These are phyloP conservation scores for Phalaenopsis equestris DNA, from an alignment of 106 monocot genomes.

Conservation along the genomic window DNA sequence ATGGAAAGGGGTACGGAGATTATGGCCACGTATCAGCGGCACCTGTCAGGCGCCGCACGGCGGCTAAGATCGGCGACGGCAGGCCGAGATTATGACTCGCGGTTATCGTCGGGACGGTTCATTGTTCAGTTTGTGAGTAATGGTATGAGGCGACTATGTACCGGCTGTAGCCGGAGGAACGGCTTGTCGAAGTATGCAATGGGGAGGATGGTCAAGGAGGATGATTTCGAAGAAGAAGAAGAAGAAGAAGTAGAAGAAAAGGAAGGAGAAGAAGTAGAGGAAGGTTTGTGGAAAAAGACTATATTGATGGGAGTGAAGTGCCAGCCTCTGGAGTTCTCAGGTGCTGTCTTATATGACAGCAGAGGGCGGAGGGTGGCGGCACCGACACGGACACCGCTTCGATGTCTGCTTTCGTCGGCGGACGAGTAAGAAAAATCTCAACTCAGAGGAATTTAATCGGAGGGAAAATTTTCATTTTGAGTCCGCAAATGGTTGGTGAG, in stretches of 20 bases:
- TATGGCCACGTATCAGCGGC: background rate
- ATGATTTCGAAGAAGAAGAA: background rate
- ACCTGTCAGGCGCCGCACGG: background rate
- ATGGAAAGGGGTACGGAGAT: background rate
- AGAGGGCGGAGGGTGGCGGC: background rate
- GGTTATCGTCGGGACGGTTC: background rate
- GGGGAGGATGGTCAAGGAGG: background rate
- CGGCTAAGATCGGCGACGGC: background rate
- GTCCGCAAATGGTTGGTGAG: too few relatives aligned
- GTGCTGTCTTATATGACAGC: conserved; percentile 5
- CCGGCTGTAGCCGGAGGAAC: background rate
- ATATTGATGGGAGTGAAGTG: conserved; percentile 22
- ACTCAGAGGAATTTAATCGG: too few relatives aligned
- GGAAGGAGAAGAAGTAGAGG: background rate
- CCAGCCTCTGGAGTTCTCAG: conserved; percentile 13
- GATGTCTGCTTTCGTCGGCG: background rate
- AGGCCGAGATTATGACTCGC: background rate
- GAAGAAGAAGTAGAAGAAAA: background rate
- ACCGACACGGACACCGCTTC: background rate
- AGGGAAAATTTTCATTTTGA: too few relatives aligned
- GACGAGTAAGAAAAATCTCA: background rate
- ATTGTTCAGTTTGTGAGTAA: background rate
- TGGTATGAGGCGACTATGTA: background rate
- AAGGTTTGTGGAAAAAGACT: background rate
- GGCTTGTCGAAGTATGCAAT: background rate